A percentile compares a stretch with the other conserved stretches of the same genome.
These are phyloP conservation scores for Aspergillus tanneri DNA, from an alignment of 2,329 filamentous ascomycete genomes.

Conservation along the genomic window DNA sequence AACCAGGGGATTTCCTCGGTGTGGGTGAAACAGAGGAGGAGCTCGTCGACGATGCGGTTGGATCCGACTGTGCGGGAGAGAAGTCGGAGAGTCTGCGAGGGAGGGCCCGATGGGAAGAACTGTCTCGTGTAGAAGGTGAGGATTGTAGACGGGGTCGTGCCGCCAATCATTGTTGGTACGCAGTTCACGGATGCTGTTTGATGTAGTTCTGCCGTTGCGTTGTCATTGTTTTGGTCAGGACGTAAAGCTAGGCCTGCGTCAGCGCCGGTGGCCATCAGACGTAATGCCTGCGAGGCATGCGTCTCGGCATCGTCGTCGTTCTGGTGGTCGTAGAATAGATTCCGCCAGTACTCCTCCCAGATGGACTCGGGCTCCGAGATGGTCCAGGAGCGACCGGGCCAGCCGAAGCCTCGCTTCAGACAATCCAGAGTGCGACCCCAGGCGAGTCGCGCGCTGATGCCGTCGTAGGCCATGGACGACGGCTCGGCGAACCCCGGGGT, in stretches of 20 bases:
- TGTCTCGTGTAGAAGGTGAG: slow-evolving; percentile 53
- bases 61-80: slow-evolving; percentile 56
- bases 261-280: slow-evolving; percentile 19
- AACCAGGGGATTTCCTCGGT: slow-evolving; percentile 56
- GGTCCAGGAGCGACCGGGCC: slow-evolving; percentile 30
- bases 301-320: slow-evolving; percentile 20
- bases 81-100: slow-evolving; percentile 50
- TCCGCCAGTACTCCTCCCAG: slow-evolving; percentile 40
- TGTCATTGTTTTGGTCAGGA: too few species aligned
- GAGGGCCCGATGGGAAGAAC: slow-evolving; percentile 52
- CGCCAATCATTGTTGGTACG: slow-evolving; percentile 38
- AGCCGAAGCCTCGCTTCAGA: slow-evolving; percentile 59
- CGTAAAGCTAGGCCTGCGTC: too few species aligned
- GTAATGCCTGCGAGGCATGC: slow-evolving; percentile 21
- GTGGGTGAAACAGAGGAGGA: slow-evolving; percentile 56
- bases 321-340: slow-evolving; percentile 19
- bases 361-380: slow-evolving; percentile 39
- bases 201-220: slow-evolving; percentile 11
- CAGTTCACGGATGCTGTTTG: slow-evolving; percentile 34
- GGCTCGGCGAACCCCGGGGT: slow-evolving; percentile 66
- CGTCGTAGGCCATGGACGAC: slow-evolving; percentile 61
- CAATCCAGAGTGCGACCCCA: slow-evolving; percentile 63
- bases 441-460: slow-evolving; percentile 60
- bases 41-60: slow-evolving; percentile 59
- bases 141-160: slow-evolving; percentile 28